Evolutionary conservation across 306 rosid genomes (phyloP).

Genomic region (Mimosa pudica): DNA sequence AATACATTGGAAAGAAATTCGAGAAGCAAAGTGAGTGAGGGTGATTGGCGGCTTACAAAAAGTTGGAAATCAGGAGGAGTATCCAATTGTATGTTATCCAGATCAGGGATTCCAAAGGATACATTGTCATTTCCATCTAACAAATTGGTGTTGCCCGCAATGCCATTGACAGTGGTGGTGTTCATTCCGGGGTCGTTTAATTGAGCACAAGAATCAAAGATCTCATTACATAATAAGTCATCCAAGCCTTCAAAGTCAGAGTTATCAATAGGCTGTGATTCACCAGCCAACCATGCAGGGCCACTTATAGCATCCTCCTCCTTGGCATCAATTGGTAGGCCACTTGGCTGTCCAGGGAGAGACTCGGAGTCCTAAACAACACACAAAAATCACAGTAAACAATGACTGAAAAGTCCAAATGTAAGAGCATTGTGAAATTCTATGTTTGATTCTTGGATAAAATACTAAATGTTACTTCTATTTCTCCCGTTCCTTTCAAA

Average conservation of each 20-base stretch:
- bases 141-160: conserved; percentile 20
- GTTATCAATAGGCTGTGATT: conserved; percentile 62
- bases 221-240: conserved; percentile 75
- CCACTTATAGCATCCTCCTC: conserved; percentile 37
- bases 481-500: not conserved
- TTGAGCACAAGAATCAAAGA: conserved; percentile 41
- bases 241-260: conserved; percentile 46
- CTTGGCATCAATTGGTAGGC: conserved; percentile 31
- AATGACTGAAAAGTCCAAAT: conserved; percentile 4
- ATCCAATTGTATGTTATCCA: conserved; percentile 66
- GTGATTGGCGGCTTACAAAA: conserved; percentile 52
- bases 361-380: conserved; percentile 51
- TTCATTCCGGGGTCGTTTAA: conserved; percentile 36
- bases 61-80: conserved; percentile 81
- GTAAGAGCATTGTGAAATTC: not conserved
- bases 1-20: conserved; percentile 19
- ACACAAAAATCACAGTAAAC: conserved; percentile 27
- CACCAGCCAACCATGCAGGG: conserved; percentile 68
- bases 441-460: not conserved
- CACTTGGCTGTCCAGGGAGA: conserved; percentile 34
- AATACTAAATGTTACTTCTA: conserved; percentile 1
- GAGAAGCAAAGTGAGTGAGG: conserved; percentile 19
- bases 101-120: conserved; percentile 53
- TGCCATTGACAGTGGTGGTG: conserved; percentile 27
- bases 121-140: conserved; percentile 32